Percentiles rank a stretch among this genome's conserved stretches.
Conservation (phyloP, 129 eudicot species). For the Lonicera japonica region DNA sequence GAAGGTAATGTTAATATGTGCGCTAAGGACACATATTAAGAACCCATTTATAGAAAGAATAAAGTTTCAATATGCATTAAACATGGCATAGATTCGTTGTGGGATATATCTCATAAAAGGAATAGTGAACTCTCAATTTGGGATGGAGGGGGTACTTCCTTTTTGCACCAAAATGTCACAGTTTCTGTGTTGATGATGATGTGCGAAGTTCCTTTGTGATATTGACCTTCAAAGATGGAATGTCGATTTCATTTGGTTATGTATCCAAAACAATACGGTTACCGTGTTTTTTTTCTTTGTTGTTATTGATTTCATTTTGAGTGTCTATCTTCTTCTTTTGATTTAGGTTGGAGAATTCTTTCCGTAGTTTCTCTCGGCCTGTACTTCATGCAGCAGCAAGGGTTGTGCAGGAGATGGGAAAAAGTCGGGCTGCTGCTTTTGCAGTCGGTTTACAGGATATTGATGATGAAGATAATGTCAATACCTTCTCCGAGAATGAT, state of each 20-base stretch:
- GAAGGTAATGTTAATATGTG: too few relatives aligned
- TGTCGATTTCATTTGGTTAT: neutral
- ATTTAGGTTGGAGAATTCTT: conserved; percentile 80
- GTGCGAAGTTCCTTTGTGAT: neutral
- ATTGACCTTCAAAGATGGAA: neutral
- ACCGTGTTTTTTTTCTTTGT: neutral
- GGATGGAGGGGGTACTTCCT: too few relatives aligned
- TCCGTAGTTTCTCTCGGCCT: conserved; percentile 96
- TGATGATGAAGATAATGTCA: conserved; percentile 77
- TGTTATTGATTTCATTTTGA: neutral
- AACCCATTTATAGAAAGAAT: too few relatives aligned
- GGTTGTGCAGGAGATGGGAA: conserved; percentile 98
- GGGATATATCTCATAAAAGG: too few relatives aligned
- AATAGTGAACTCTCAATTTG: too few relatives aligned
- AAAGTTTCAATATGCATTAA: too few relatives aligned
- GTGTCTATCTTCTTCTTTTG: conserved; percentile 3
- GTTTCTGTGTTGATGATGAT: neutral
- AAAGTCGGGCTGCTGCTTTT: conserved; percentile 97
- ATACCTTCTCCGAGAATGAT: conserved; percentile 50
- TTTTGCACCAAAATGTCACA: neutral
- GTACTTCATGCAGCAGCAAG: conserved; percentile 96
- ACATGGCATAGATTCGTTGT: too few relatives aligned
- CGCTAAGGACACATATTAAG: too few relatives aligned
- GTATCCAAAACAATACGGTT: too few relatives aligned
- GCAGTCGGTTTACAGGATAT: conserved; percentile 84